Base-by-base conservation (phyloP, 1,284 basidiomycete genomes). In the Xanthoconium separans region DNA sequence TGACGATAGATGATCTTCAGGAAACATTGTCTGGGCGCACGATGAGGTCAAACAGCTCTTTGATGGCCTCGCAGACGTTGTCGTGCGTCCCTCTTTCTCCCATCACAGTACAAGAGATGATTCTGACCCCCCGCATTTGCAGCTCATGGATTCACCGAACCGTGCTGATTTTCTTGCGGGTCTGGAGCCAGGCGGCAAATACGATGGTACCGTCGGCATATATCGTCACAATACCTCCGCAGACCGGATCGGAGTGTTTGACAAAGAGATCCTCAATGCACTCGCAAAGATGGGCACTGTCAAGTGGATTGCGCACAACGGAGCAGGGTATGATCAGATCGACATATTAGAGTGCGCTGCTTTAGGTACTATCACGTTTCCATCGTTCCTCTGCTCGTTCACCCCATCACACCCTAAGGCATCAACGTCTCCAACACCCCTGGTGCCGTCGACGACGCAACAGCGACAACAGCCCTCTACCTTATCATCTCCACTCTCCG, bases 351-450 rank as follows among this genome's bases (percentile, higher is more conserved):
- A 87, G 5, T 89, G 87, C 70, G 89, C 84, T 62, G 81, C 79
- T 15, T 81, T 80, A 69, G 87, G 50, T 51, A 46, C 29, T 16
- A 87, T 87, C 44, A 13, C 20, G 12, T 18, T 20, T 43, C 57
- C 51, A 24, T 41, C 13, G 9, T 41, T 12, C 40, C 40, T n/a
- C 16, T 16, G 6, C 36, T n/a, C 9, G n/a, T 9, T 37, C 36
- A 37, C 36, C n/a, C 36, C 16, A 18, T 18, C 16, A 37, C 36
- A 9, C 9, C 4, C 36, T 2, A 18, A 92, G 91, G 90, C 12
- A 93, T 96, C 62, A 76, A 74, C 50, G 84, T 96, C n/a, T 92
- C 91, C 15, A 93, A 97, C 68, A 96, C 94, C 0, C 94, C 94
- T 3, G 85, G 86, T 16, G 92, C 92, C 4, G 94, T 96, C 47